These are phyloP conservation scores for Huiozyma sinensis DNA, from an alignment of 805 yeast genomes.

Conservation along the genomic window DNA sequence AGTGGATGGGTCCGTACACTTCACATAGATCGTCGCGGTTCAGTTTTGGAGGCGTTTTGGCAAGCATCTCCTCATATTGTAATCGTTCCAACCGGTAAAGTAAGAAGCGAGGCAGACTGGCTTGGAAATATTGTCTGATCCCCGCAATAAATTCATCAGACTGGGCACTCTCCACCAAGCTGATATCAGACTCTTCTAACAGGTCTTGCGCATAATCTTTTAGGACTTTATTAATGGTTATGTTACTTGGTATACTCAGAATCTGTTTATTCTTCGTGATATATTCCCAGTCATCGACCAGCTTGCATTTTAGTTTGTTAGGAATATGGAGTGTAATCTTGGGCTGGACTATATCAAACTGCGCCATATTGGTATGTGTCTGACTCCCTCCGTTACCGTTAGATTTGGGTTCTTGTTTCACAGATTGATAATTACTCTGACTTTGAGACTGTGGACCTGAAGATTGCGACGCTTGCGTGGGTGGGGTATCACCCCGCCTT, in stretches of 20 bases:
- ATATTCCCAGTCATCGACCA: slow-evolving; percentile 91
- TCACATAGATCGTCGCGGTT: slow-evolving; percentile 17
- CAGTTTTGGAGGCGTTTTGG: slow-evolving; percentile 7
- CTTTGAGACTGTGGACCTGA: background rate
- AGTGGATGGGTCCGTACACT: slow-evolving; percentile 73
- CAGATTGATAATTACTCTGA: background rate
- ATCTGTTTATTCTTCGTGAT: slow-evolving; percentile 72
- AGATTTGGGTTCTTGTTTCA: background rate
- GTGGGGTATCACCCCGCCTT: background rate
- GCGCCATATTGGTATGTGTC: background rate
- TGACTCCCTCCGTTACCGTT: background rate
- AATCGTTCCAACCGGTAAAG: slow-evolving; percentile 24
- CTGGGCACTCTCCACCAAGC: slow-evolving; percentile 32
- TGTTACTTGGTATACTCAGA: slow-evolving; percentile 37
- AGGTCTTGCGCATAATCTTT: slow-evolving; percentile 6
- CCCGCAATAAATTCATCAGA: slow-evolving; percentile 64
- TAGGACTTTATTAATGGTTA: slow-evolving; percentile 44
- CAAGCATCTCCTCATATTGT: slow-evolving; percentile 18
- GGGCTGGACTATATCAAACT: slow-evolving; percentile 4
- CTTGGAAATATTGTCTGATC: slow-evolving; percentile 60
- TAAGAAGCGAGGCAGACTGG: slow-evolving; percentile 34
- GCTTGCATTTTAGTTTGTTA: slow-evolving; percentile 50
- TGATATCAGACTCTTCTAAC: slow-evolving; percentile 12
- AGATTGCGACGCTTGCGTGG: background rate
- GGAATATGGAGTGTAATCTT: slow-evolving; percentile 51